Conservation (phyloP, 2,329 filamentous ascomycete genomes). For the Verticillium isaacii region DNA sequence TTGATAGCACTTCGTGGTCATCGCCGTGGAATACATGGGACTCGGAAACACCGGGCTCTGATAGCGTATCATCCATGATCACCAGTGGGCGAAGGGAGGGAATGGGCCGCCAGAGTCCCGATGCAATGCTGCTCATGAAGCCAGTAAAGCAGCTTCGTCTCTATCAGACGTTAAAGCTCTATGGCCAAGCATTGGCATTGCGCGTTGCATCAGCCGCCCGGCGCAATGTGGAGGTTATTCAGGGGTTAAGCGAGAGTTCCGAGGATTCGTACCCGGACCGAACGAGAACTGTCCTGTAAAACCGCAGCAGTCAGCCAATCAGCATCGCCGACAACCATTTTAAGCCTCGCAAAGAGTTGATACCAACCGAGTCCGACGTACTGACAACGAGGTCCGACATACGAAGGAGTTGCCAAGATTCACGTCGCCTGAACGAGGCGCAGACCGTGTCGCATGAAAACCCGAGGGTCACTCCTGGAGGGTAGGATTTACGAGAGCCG, state of each 20-base stretch:
- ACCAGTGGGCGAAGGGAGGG: no score
- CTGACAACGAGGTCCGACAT: neutral
- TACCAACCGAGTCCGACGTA: neutral
- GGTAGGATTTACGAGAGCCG: neutral
- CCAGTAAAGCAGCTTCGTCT: neutral
- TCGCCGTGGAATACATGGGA: no score
- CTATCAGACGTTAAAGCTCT: neutral
- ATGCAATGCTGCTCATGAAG: no score
- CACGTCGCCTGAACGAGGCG: neutral
- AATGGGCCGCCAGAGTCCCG: no score
- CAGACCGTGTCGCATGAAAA: neutral
- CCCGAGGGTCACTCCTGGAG: neutral
- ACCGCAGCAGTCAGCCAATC: neutral
- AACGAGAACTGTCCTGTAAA: neutral
- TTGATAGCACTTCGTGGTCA: no score
- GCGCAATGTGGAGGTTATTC: neutral
- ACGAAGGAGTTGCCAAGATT: neutral
- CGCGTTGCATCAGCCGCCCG: neutral
- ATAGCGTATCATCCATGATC: no score
- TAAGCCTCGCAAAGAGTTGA: neutral
- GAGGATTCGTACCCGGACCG: neutral
- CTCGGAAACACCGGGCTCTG: no score
- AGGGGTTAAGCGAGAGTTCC: neutral
- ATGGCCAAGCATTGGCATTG: neutral
- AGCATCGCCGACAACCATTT: neutral